Conservation (phyloP, 2,329 filamentous ascomycete genomes). For the Cladophialophora yegresii region DNA sequence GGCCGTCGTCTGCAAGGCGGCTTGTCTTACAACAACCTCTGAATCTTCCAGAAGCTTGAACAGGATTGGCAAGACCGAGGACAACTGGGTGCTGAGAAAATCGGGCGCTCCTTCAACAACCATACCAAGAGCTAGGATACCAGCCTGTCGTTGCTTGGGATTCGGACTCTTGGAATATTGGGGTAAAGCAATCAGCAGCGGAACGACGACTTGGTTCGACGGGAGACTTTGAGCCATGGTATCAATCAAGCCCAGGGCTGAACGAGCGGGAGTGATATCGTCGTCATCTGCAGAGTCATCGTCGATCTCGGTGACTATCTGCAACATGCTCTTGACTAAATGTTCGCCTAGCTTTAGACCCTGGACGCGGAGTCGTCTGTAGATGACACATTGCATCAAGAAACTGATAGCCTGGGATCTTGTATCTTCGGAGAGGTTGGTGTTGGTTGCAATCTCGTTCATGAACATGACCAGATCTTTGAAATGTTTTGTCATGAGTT, state of each 20-base stretch:
- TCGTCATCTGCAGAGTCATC: constrained; percentile 67
- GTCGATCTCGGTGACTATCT: constrained; percentile 85
- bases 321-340: constrained; percentile 82
- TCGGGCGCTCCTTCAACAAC: constrained; percentile 96
- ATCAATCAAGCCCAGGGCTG: constrained; percentile 83
- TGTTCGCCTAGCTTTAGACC: constrained; percentile 82
- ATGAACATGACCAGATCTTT: constrained; percentile 91
- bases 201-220: constrained; percentile 90
- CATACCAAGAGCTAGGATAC: constrained; percentile 87
- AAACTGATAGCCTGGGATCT: constrained; percentile 89
- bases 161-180: constrained; percentile 74
- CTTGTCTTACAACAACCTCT: constrained; percentile 81
- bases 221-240: constrained; percentile 85
- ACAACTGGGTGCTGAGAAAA: constrained; percentile 91
- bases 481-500: constrained; percentile 80
- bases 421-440: constrained; percentile 76
- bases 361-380: constrained; percentile 94
- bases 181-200: constrained; percentile 82
- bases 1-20: constrained; percentile 82
- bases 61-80: constrained; percentile 80
- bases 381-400: constrained; percentile 87
- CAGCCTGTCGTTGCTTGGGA: constrained; percentile 80
- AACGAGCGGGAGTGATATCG: constrained; percentile 79
- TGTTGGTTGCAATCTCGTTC: constrained; percentile 80
- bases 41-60: constrained; percentile 78